Evolutionary conservation across 805 yeast species (phyloP).

Genomic region (Wickerhamiella musiphila): DNA sequence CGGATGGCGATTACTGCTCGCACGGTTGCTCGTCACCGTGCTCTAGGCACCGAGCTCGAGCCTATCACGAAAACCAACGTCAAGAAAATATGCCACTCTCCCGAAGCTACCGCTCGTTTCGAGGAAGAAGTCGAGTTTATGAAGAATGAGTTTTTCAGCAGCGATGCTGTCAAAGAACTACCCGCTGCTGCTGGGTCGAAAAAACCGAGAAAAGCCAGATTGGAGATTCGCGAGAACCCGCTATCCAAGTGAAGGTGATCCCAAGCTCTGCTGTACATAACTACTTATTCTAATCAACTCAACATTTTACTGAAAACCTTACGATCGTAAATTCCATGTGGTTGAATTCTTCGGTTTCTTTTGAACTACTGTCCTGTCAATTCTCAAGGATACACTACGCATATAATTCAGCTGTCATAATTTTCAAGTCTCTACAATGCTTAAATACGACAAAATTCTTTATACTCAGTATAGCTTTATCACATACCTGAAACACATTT

Average conservation of each 20-base stretch:
- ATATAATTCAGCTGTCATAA: too few relatives aligned
- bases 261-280: neutral
- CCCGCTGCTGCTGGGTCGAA: conserved; percentile 16
- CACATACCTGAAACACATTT: too few relatives aligned
- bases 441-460: too few relatives aligned
- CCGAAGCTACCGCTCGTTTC: conserved; percentile 38
- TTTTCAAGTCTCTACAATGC: too few relatives aligned
- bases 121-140: conserved; percentile 42
- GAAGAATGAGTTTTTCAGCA: conserved; percentile 25
- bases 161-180: conserved; percentile 1
- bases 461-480: too few relatives aligned
- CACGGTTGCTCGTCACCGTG: conserved; percentile 62
- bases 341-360: too few relatives aligned
- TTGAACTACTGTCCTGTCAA: too few relatives aligned
- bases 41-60: conserved; percentile 39
- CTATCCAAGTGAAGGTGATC: neutral
- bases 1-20: conserved; percentile 66
- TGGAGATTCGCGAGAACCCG: neutral
- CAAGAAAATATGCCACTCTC: conserved; percentile 30
- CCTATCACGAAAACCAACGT: conserved; percentile 40
- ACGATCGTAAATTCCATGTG: neutral
- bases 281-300: neutral
- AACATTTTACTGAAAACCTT: neutral
- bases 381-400: too few relatives aligned
- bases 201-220: conserved; percentile 4